Conservation (phyloP, 768 basidiomycete genomes). For the Russula sp. region DNA sequence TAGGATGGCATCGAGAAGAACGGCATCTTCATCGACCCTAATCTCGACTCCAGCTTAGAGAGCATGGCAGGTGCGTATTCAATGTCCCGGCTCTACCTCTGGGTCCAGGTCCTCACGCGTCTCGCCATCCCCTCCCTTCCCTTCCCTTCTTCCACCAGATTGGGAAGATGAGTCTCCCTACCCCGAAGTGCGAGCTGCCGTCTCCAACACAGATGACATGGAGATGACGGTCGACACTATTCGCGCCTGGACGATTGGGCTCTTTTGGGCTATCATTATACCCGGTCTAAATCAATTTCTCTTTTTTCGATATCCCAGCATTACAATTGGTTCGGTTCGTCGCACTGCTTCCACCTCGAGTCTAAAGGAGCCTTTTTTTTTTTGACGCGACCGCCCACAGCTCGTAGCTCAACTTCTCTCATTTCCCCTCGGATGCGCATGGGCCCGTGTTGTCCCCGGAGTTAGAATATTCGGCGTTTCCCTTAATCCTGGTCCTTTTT, state of each 20-base stretch:
- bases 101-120: not conserved
- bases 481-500: conserved; percentile 72
- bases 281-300: conserved; percentile 72
- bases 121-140: not conserved
- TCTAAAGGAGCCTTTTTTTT: not conserved
- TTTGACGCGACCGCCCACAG: conserved; percentile 26
- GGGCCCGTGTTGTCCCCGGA: conserved; percentile 49
- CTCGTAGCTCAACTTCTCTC: conserved; percentile 68
- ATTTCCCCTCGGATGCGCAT: conserved; percentile 59
- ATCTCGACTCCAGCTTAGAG: conserved; percentile 19
- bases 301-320: conserved; percentile 36
- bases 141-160: not conserved
- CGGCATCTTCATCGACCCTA: conserved; percentile 22
- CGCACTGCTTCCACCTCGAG: not conserved
- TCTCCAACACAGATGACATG: conserved; percentile 66
- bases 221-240: conserved; percentile 55
- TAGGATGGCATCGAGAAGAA: conserved; percentile 20
- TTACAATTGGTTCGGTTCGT: conserved; percentile 29
- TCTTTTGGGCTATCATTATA: conserved; percentile 61
- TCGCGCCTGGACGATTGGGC: conserved; percentile 67
- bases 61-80: conserved; percentile 17
- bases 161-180: conserved; percentile 75
- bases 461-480: conserved; percentile 52
- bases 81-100: not conserved
- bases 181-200: conserved; percentile 74